phyloP scores from a whole-genome alignment of 2,329 filamentous ascomycete genomes.

The Claviceps sp. region DNA sequence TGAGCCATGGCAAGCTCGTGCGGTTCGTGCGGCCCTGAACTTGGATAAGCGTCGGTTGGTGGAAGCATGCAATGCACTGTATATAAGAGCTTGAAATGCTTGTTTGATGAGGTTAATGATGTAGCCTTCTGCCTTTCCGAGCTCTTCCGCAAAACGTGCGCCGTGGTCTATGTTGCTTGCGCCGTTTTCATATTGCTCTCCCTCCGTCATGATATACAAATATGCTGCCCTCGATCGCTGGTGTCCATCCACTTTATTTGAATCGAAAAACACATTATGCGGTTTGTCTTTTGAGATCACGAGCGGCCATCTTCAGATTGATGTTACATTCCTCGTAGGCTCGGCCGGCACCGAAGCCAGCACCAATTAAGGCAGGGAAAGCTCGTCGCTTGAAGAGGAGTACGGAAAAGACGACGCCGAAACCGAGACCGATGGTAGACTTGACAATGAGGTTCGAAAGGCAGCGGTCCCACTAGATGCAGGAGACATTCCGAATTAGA shows the following conservation, averaged over 20 bases:
- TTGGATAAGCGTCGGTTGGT: background rate
- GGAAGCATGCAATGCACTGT: background rate
- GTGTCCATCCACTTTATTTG: background rate
- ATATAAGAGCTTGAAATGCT: background rate
- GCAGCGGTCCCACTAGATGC: conserved; percentile 83
- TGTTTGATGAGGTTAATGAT: conserved; percentile 1
- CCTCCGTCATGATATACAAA: conserved; percentile 15
- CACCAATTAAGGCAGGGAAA: conserved; percentile 90
- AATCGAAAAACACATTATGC: conserved; percentile 18
- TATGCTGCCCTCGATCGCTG: conserved; percentile 4
- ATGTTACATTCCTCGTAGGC: conserved; percentile 98
- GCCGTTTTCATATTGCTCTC: conserved; percentile 8
- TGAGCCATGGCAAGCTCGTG: background rate
- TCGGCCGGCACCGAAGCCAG: conserved; percentile 89
- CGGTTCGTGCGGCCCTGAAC: background rate
- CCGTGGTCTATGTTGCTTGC: conserved; percentile 8
- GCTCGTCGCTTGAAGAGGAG: conserved; percentile 95
- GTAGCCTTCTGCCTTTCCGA: background rate
- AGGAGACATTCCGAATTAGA: conserved; percentile 7
- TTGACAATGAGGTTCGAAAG: conserved; percentile 96
- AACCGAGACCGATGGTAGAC: conserved; percentile 87
- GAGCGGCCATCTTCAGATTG: conserved; percentile 49
- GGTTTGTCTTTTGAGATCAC: conserved; percentile 39
- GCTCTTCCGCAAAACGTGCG: background rate
- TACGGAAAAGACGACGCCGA: conserved; percentile 97